Conservation (phyloP, 192 early-diverging fungal genomes). For the Ramicandelaber brevisporus region DNA sequence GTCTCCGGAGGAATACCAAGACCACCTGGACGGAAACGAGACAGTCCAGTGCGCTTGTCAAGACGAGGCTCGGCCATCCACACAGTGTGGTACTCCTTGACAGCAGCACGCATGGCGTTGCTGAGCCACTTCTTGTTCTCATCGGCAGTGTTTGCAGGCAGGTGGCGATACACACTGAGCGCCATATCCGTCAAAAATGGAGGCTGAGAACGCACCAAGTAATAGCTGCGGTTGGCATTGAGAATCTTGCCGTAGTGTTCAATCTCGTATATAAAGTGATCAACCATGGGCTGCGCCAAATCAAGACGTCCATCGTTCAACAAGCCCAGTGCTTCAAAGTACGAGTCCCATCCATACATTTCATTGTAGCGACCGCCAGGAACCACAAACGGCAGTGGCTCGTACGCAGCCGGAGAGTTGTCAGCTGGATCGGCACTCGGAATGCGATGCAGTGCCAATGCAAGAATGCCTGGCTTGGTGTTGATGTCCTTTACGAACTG, state of each 20-base stretch:
- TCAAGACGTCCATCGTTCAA: slow-evolving; percentile 62
- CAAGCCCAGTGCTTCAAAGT: slow-evolving; percentile 80
- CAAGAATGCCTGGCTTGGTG: slow-evolving; percentile 66
- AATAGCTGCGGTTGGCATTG: slow-evolving; percentile 96
- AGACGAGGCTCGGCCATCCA: slow-evolving; percentile 68
- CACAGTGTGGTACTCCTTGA: slow-evolving; percentile 79
- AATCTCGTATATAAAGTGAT: slow-evolving; percentile 94
- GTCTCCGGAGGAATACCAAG: slow-evolving; percentile 96
- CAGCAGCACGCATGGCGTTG: slow-evolving; percentile 33
- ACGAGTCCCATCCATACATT: slow-evolving; percentile 98
- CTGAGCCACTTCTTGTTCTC: slow-evolving; percentile 48
- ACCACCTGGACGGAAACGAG: slow-evolving; percentile 69
- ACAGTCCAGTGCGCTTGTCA: slow-evolving; percentile 47
- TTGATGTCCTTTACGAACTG: slow-evolving; percentile 81
- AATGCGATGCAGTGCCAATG: slow-evolving; percentile 56
- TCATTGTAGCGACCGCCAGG: slow-evolving; percentile 98
- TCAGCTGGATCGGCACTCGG: slow-evolving; percentile 10
- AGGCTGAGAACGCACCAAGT: slow-evolving; percentile 87
- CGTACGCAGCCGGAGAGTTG: slow-evolving; percentile 20
- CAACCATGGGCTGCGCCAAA: slow-evolving; percentile 82
- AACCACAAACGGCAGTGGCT: slow-evolving; percentile 83
- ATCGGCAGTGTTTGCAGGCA: slow-evolving; percentile 15
- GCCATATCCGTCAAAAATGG: slow-evolving; percentile 97
- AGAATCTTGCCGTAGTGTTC: slow-evolving; percentile 96
- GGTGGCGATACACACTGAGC: slow-evolving; percentile 39